These are phyloP conservation scores for Emergomyces orientalis DNA, from an alignment of 2,329 filamentous ascomycete species.

Conservation along the genomic window DNA sequence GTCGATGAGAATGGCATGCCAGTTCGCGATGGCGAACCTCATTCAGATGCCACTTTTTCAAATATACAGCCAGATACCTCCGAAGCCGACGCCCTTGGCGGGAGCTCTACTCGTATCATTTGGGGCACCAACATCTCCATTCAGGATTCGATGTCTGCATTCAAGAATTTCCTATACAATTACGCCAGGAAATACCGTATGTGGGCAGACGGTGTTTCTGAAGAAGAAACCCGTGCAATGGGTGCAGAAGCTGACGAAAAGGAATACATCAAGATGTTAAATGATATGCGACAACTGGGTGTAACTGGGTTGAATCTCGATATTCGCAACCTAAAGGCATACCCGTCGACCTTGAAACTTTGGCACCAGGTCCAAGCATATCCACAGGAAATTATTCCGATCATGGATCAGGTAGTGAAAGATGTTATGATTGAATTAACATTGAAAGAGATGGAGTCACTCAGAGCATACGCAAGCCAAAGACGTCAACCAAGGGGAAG, in stretches of 20 bases:
- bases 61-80: slow-evolving; percentile 74
- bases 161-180: slow-evolving; percentile 87
- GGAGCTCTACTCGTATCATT: slow-evolving; percentile 70
- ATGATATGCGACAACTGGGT: slow-evolving; percentile 83
- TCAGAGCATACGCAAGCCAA: slow-evolving; percentile 46
- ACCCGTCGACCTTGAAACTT: slow-evolving; percentile 83
- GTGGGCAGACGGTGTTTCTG: slow-evolving; percentile 75
- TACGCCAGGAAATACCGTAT: slow-evolving; percentile 91
- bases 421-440: slow-evolving; percentile 89
- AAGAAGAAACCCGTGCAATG: slow-evolving; percentile 60
- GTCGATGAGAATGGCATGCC: slow-evolving; percentile 57
- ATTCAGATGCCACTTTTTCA: slow-evolving; percentile 56
- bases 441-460: slow-evolving; percentile 63
- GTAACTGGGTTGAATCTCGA: slow-evolving; percentile 80
- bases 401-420: slow-evolving; percentile 92
- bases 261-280: slow-evolving; percentile 74
- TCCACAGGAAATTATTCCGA: slow-evolving; percentile 87
- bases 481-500: slow-evolving; percentile 41
- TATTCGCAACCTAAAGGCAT: slow-evolving; percentile 78
- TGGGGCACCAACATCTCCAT: slow-evolving; percentile 98
- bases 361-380: slow-evolving; percentile 94
- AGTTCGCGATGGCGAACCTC: slow-evolving; percentile 39
- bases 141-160: slow-evolving; percentile 72
- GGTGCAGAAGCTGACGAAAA: slow-evolving; percentile 64
- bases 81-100: slow-evolving; percentile 80